Conservation (phyloP, 2,329 filamentous ascomycete genomes). For the Fusarium sp. region DNA sequence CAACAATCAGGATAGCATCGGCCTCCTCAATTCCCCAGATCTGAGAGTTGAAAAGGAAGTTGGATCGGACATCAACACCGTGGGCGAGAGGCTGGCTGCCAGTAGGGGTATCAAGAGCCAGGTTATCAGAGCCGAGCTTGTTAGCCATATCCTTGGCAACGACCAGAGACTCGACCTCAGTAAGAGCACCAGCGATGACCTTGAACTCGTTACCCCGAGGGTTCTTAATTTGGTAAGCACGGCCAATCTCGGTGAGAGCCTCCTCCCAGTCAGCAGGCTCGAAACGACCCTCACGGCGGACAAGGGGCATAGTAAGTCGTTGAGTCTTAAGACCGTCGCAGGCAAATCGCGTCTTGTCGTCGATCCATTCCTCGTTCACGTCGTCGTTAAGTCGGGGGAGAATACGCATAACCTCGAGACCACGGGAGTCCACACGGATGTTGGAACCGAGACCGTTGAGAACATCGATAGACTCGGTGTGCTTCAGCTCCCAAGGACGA, state of each 20-base stretch:
- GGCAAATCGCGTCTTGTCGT: constrained; percentile 97
- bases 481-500: constrained; percentile 95
- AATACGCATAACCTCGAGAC: constrained; percentile 95
- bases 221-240: constrained; percentile 80
- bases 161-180: constrained; percentile 92
- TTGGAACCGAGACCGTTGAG: constrained; percentile 93
- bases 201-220: constrained; percentile 96
- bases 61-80: constrained; percentile 91
- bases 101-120: constrained; percentile 89
- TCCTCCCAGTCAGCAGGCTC: constrained; percentile 96
- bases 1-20: constrained; percentile 90
- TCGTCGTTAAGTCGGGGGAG: constrained; percentile 95
- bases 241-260: constrained; percentile 85
- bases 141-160: constrained; percentile 98
- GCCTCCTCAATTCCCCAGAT: constrained; percentile 95
- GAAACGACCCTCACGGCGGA: constrained; percentile 90
- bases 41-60: constrained; percentile 96
- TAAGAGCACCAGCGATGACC: constrained; percentile 88
- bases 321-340: constrained; percentile 98
- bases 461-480: constrained; percentile 95
- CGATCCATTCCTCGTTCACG: constrained; percentile 99
- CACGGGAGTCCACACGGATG: constrained; percentile 91
- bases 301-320: constrained; percentile 89
- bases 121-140: constrained; percentile 94
- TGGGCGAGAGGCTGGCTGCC: constrained; percentile 88